Conservation (phyloP, 805 yeast genomes). For the Lachancea dasiensis region DNA sequence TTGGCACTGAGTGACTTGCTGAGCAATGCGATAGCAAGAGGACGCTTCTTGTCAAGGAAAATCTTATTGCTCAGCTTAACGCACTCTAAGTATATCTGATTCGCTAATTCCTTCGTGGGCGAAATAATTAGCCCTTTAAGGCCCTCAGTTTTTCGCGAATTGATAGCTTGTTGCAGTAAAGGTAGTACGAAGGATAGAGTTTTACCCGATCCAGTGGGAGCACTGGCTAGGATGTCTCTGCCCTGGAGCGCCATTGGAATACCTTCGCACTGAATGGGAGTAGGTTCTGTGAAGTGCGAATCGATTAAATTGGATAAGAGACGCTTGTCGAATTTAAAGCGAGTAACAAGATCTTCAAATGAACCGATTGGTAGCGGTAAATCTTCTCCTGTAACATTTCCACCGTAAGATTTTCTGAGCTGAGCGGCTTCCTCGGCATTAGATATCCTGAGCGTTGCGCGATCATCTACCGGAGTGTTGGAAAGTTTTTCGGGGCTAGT, state of each 20-base stretch:
- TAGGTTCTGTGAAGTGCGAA: conserved; percentile 75
- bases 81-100: conserved; percentile 72
- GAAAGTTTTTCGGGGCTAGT: not conserved
- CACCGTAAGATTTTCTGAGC: conserved; percentile 53
- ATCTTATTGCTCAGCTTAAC: conserved; percentile 43
- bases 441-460: conserved; percentile 40
- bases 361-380: conserved; percentile 88
- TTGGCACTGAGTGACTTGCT: conserved; percentile 69
- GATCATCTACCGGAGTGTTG: conserved; percentile 23
- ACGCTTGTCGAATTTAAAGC: conserved; percentile 58
- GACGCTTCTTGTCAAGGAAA: conserved; percentile 40
- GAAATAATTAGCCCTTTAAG: conserved; percentile 75
- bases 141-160: conserved; percentile 34
- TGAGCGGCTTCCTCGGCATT: conserved; percentile 52
- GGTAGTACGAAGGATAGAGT: conserved; percentile 89
- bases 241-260: conserved; percentile 66
- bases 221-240: conserved; percentile 85
- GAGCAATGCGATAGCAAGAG: conserved; percentile 54
- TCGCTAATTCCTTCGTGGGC: conserved; percentile 92
- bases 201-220: conserved; percentile 98
- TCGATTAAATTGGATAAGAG: conserved; percentile 55
- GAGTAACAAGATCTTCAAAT: conserved; percentile 67
- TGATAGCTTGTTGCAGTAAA: conserved; percentile 49
- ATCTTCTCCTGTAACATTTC: conserved; percentile 78
- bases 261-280: conserved; percentile 88